Evolutionary conservation across 23 red algal genomes (phyloP).

Genomic region (Chondrus crispus): DNA sequence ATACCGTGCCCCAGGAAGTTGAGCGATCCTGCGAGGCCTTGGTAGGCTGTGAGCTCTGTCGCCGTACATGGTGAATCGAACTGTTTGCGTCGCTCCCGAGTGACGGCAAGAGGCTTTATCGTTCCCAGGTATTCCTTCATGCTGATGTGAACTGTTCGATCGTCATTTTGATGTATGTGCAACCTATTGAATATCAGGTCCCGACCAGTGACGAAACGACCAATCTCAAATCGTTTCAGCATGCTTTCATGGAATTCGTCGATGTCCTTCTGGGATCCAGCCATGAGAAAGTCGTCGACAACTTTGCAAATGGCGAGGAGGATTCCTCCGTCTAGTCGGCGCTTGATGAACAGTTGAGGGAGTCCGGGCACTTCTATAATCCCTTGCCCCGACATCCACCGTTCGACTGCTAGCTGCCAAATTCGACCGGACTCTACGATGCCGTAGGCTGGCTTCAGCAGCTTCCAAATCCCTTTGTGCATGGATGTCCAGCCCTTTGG

Average conservation of each 20-base stretch:
- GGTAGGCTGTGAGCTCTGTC: neutral
- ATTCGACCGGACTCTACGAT: neutral
- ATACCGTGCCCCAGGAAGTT: neutral
- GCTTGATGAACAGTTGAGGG: neutral
- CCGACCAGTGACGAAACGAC: neutral
- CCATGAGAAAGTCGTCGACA: slow-evolving; percentile 22
- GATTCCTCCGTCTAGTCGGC: neutral
- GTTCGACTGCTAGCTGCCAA: slow-evolving; percentile 7
- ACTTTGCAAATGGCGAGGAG: neutral
- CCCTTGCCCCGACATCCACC: neutral
- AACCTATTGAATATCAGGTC: neutral
- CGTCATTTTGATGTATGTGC: neutral
- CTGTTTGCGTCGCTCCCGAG: neutral
- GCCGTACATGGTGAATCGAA: neutral
- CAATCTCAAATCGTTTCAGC: neutral
- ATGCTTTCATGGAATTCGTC: neutral
- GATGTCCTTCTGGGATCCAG: neutral
- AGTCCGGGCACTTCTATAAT: neutral
- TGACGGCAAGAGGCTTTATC: neutral
- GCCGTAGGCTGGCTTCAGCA: neutral
- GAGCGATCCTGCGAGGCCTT: neutral
- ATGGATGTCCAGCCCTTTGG: neutral
- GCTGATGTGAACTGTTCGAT: neutral
- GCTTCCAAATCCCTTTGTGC: neutral
- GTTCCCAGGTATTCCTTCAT: neutral